Evolutionary conservation across 106 monocot genomes (phyloP), one percentile per base, ranked within the genome.

Genomic region (Gastrodia elata): DNA sequence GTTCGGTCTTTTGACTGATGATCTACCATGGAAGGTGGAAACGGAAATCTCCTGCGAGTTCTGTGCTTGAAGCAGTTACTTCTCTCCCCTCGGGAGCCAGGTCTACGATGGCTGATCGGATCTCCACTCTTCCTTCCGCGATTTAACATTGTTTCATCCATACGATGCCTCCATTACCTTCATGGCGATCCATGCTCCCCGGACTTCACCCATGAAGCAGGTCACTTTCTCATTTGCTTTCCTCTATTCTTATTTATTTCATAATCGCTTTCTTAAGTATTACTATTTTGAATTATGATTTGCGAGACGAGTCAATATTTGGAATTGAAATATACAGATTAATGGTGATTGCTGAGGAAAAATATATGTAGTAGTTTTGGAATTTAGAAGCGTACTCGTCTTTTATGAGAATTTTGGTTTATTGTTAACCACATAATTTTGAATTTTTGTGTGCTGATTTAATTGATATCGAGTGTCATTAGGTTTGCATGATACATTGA

Each of bases 31-130:
- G 77, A 68, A 33, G 83, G 26, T 24, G 67, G 65, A 9, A 37
- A 57, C 1, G 44, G 42, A 27, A 64, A 59, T 40, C 24, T 75
- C 75, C 67, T 81, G 39, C 72, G 76, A 38, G 70, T 87, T 35
- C 77, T 84, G 36, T 87, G 81, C 84, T 75, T 78, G 13, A 84
- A 74, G 79, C 74, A 27, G 67, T 40, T 76, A 15, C 78, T 87
- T 42, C 70, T 82, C 14, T 58, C 20, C 38, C 68, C 26, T 14
- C n/a, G 20, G 44, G 30, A 10, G 18, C 38, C 71, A 37, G 61
- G 70, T 7, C 9, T 86, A 39, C 80, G 74, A 16, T 87, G 87
- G 87, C 79, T 87, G 55, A 64, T 87, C 77, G 87, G 87, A 69
- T 81, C 87, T 39, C 79, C 84, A 15, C 73, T 80, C 77, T 84